A percentile compares a stretch with the other conserved stretches of the same genome.
Conservation (phyloP, 768 basidiomycete species). For the Auricularia sp. region DNA sequence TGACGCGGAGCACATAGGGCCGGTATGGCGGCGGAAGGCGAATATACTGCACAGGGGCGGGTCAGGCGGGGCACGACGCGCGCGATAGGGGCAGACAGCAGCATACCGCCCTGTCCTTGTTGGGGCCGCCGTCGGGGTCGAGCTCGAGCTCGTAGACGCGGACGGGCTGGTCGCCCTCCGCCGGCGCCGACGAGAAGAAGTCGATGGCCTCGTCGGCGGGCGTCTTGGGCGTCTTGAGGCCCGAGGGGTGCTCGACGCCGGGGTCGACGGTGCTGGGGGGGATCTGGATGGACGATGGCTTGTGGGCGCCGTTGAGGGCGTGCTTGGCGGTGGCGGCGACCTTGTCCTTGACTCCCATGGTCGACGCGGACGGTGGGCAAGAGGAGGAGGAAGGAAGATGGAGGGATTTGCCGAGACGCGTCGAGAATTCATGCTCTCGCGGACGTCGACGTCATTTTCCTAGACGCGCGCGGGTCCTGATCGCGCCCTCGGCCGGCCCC, state of each 20-base stretch:
- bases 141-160: constrained; percentile 80
- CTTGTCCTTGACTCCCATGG: constrained; percentile 20
- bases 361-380: not conserved
- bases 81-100: constrained; percentile 18
- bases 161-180: constrained; percentile 51
- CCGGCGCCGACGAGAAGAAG: constrained; percentile 60
- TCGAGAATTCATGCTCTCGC: not conserved
- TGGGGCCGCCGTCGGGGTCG: constrained; percentile 85
- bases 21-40: constrained; percentile 84
- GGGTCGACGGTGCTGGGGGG: not conserved
- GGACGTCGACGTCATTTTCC: not conserved
- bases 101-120: constrained; percentile 66
- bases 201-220: constrained; percentile 89
- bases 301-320: constrained; percentile 31
- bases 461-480: not conserved
- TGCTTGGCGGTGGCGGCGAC: constrained; percentile 51
- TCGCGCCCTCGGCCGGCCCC: too few relatives aligned
- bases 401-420: not conserved
- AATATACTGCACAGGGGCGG: constrained; percentile 56
- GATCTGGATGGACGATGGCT: constrained; percentile 9
- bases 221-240: constrained; percentile 60
- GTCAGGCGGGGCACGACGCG: constrained; percentile 4
- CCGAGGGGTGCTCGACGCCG: not conserved
- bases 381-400: not conserved
- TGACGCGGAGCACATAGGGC: constrained; percentile 87